phyloP scores from a whole-genome alignment of 2,329 filamentous ascomycete genomes.

The Fusarium sp. region DNA sequence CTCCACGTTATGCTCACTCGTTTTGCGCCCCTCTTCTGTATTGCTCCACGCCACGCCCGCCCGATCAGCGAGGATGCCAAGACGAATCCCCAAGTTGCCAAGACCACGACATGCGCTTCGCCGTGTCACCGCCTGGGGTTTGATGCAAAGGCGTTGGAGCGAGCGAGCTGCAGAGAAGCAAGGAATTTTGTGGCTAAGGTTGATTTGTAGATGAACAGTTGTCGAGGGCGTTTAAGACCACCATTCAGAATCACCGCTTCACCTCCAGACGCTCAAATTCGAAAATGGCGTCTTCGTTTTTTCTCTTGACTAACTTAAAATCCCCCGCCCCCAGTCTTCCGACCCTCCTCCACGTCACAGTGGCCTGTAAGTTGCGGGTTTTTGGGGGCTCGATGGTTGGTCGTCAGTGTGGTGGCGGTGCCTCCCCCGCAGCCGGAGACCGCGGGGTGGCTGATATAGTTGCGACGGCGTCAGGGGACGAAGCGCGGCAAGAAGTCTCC shows the following conservation, averaged over 20 bases:
- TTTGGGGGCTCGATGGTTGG: slow-evolving; percentile 21
- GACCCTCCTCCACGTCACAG: slow-evolving; percentile 26
- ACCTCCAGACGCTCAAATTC: not conserved
- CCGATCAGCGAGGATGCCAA: slow-evolving; percentile 11
- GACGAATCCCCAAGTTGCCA: slow-evolving; percentile 8
- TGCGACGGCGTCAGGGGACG: slow-evolving; percentile 29
- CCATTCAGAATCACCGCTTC: not conserved
- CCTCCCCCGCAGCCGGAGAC: slow-evolving; percentile 33
- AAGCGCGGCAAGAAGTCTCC: not conserved
- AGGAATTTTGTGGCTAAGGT: slow-evolving; percentile 1
- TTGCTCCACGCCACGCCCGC: slow-evolving; percentile 8
- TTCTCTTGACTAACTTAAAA: slow-evolving; percentile 14
- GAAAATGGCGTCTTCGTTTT: slow-evolving; percentile 2
- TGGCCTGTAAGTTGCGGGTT: slow-evolving; percentile 17
- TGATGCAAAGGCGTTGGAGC: slow-evolving; percentile 1
- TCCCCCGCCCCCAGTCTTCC: slow-evolving; percentile 6
- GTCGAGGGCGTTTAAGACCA: not conserved
- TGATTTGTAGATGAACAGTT: not conserved
- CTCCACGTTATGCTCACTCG: slow-evolving; percentile 4
- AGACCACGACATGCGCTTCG: slow-evolving; percentile 11
- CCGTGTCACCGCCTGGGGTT: slow-evolving; percentile 14
- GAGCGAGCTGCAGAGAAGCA: not conserved
- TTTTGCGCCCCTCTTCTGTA: not conserved
- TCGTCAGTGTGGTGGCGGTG: slow-evolving; percentile 6
- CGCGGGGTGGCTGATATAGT: slow-evolving; percentile 44